Evolutionary conservation across 1,284 basidiomycete genomes (phyloP).

Genomic region (Meira miltonrushii): DNA sequence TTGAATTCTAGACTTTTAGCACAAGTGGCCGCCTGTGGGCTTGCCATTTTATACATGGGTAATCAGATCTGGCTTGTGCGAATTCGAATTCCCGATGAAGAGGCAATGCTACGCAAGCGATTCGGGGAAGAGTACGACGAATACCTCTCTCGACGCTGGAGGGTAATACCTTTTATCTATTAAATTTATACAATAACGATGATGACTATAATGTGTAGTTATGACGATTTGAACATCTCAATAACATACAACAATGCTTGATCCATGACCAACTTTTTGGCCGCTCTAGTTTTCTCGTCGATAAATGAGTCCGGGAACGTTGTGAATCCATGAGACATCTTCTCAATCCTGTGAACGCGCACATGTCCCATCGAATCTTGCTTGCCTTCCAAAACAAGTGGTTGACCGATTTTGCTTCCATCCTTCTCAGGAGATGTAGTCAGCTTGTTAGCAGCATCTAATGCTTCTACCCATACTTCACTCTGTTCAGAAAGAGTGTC

Average conservation of each 20-base stretch:
- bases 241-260: neutral
- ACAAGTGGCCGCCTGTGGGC: too few species aligned
- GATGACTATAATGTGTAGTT: too few species aligned
- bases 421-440: neutral
- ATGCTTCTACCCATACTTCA: constrained; percentile 23
- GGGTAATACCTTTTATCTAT: too few species aligned
- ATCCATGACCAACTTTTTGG: constrained; percentile 8
- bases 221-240: neutral
- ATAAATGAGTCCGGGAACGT: constrained; percentile 8
- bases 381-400: neutral
- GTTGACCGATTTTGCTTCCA: neutral
- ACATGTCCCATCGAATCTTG: neutral
- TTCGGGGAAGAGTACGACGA: constrained; percentile 1
- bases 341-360: constrained; percentile 10
- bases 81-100: constrained; percentile 5
- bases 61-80: too few species aligned
- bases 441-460: constrained; percentile 5
- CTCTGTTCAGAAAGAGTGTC: constrained; percentile 35
- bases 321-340: constrained; percentile 6
- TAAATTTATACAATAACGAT: too few species aligned
- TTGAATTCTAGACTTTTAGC: too few species aligned
- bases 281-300: neutral
- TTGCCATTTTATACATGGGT: too few species aligned
- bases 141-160: neutral
- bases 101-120: constrained; percentile 2